Base-by-base conservation (phyloP, 441 rosid species). In the Oxalis stricta region DNA sequence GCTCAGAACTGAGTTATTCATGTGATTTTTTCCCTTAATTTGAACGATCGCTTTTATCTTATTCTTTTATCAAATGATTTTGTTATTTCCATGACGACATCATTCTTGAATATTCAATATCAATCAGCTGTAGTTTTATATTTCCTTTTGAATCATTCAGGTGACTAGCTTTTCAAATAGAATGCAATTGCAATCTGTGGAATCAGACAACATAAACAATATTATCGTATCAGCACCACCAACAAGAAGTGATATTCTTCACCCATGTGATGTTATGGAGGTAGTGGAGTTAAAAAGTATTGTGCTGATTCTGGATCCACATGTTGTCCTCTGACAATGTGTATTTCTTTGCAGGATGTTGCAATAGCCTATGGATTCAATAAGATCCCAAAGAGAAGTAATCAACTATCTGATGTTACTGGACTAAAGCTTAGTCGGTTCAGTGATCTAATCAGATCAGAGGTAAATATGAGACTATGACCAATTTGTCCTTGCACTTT, bases 231-330 rank as follows among this genome's bases (percentile, higher is more conserved):
- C 76, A 21, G 62, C 82, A 49, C 96, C 99, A 24, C 95, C 99
- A 41, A 77, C 56, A 31, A 68, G 99, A 68, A 91, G 99, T 50
- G 99, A 91, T 50, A 69, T 91, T 59, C 96, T 91, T 60, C 99
- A 91, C 51, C 75, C 91, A 3, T 91, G 96, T 73, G 96, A 91
- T 74, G 81, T 86, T 53, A 82, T 86, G 95, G 99, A 86, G 93
- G 96, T 91, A 75, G 22, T 18, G 17, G 28, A 49, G 14, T 22
- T 33, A 26, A 12, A 55, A 53, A 14, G 19, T 26, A 37, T 24
- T 24, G 33, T 20, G 17, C 38, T 22, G 5, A 40, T 52, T 45
- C 51, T 32, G 33, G 5, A 23, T 24, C 23, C 39, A 18, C 21
- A 19, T 11, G 1, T 11, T 26, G 33, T 46, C 42, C 45, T 46